These are phyloP conservation scores for Botrytis galanthina DNA, from an alignment of 2,329 filamentous ascomycete genomes.

Conservation along the genomic window DNA sequence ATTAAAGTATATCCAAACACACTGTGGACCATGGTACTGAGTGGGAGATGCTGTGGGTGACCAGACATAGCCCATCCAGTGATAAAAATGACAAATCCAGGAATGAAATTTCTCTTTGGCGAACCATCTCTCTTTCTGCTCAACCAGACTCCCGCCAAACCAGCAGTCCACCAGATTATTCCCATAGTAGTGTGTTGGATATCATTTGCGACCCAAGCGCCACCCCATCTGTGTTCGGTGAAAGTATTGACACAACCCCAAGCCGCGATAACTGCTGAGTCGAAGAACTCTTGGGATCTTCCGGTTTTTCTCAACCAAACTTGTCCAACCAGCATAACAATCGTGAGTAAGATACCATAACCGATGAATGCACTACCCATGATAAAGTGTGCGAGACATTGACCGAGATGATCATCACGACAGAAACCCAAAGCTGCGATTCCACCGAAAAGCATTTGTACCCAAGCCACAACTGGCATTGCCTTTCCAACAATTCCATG, in stretches of 20 bases:
- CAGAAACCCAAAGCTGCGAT: constrained; percentile 93
- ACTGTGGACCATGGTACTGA: constrained; percentile 83
- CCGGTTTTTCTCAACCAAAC: constrained; percentile 78
- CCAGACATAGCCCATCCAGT: constrained; percentile 96
- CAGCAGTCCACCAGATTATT: constrained; percentile 97
- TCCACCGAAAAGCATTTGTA: constrained; percentile 93
- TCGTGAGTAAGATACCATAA: constrained; percentile 84
- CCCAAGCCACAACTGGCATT: constrained; percentile 84
- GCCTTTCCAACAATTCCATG: constrained; percentile 84
- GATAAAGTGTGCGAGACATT: constrained; percentile 95
- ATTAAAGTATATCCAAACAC: constrained; percentile 96
- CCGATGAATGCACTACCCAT: constrained; percentile 97
- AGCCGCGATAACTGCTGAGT: constrained; percentile 82
- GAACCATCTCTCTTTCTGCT: constrained; percentile 78
- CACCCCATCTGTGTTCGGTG: constrained; percentile 93
- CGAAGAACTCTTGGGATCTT: constrained; percentile 94
- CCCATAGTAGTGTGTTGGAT: constrained; percentile 99
- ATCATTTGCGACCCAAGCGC: constrained; percentile 86
- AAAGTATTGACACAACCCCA: constrained; percentile 99
- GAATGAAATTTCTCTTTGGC: constrained; percentile 90
- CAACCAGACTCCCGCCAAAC: constrained; percentile 87
- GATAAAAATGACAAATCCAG: constrained; percentile 83
- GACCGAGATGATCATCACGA: constrained; percentile 83
- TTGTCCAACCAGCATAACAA: constrained; percentile 85
- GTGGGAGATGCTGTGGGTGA: constrained; percentile 78